phyloP scores from a whole-genome alignment of 352 stramenopile genomes.

The Pythium chondricola region DNA sequence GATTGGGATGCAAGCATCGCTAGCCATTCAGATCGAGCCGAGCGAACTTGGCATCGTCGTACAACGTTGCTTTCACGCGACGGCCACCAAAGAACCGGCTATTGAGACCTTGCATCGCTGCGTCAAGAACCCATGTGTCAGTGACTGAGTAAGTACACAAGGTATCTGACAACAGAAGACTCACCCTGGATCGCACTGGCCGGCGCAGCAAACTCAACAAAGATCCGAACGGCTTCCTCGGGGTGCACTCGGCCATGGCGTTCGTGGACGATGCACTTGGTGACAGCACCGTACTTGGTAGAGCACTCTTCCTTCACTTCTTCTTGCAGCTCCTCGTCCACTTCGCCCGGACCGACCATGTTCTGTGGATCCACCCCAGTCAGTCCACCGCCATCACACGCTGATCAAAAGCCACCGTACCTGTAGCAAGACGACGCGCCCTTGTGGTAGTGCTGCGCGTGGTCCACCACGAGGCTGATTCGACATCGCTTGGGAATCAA shows the following conservation, averaged over 20 bases:
- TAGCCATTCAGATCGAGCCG: slow-evolving; percentile 47
- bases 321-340: slow-evolving; percentile 82
- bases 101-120: slow-evolving; percentile 77
- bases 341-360: slow-evolving; percentile 87
- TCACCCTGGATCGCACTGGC: slow-evolving; percentile 74
- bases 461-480: not conserved
- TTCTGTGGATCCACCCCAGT: slow-evolving; percentile 47
- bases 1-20: too few species aligned
- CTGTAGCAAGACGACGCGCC: slow-evolving; percentile 33
- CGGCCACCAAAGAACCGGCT: slow-evolving; percentile 87
- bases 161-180: not conserved
- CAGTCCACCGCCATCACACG: not conserved
- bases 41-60: slow-evolving; percentile 76
- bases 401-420: slow-evolving; percentile 9
- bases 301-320: slow-evolving; percentile 87
- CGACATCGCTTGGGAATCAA: not conserved
- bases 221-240: slow-evolving; percentile 85
- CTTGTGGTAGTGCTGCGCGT: too few species aligned
- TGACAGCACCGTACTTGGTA: slow-evolving; percentile 76
- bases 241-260: slow-evolving; percentile 28
- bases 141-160: not conserved
- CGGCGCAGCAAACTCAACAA: slow-evolving; percentile 78
- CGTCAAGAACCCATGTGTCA: not conserved
- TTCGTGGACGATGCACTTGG: slow-evolving; percentile 75
- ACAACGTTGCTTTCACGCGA: slow-evolving; percentile 76